Conservation (phyloP, 352 stramenopile genomes). For the Globisporangium recalcitrans region DNA sequence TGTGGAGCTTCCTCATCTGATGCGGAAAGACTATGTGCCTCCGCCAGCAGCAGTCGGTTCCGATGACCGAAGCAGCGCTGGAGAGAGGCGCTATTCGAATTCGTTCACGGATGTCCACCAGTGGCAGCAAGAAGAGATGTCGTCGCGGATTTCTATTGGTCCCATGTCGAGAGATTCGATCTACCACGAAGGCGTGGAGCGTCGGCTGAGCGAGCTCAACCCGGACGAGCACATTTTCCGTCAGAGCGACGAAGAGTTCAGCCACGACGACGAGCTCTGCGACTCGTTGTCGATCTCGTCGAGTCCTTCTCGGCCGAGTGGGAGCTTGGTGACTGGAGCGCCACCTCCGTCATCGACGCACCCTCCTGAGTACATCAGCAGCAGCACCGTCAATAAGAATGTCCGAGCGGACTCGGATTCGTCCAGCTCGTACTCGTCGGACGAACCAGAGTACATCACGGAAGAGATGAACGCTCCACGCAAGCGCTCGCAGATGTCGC, state of each 20-base stretch:
- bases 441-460: constrained; percentile 22
- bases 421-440: constrained; percentile 25
- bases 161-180: constrained; percentile 23
- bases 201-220: constrained; percentile 9
- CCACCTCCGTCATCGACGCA: neutral
- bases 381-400: constrained; percentile 10
- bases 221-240: constrained; percentile 15
- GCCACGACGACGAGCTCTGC: neutral
- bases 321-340: neutral
- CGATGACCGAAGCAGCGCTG: constrained; percentile 23
- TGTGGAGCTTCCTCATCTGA: constrained; percentile 62
- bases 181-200: constrained; percentile 15
- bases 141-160: constrained; percentile 2
- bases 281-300: constrained; percentile 7
- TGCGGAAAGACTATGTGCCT: constrained; percentile 52
- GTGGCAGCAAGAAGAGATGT: constrained; percentile 19
- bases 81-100: constrained; percentile 20
- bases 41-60: neutral
- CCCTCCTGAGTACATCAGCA: constrained; percentile 1
- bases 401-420: constrained; percentile 21
- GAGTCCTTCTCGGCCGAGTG: constrained; percentile 2
- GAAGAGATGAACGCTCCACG: constrained; percentile 17
- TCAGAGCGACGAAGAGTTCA: constrained; percentile 5
- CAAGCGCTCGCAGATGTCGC: constrained; percentile 8
- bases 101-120: constrained; percentile 40